Evolutionary conservation across 2,329 filamentous ascomycete genomes (phyloP).

Genomic region (Onygenales sp.): DNA sequence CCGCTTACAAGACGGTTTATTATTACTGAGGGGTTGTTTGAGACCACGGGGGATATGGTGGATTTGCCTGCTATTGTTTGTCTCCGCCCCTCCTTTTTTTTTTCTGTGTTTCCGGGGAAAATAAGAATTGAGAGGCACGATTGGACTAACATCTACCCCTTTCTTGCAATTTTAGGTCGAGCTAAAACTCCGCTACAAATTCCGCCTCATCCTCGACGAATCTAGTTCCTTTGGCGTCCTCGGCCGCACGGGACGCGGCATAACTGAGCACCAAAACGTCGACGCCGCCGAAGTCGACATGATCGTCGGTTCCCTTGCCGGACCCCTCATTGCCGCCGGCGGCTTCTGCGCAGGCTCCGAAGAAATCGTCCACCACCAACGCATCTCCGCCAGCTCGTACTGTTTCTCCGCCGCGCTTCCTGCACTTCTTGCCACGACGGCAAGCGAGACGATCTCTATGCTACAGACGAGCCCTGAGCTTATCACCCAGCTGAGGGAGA

Average conservation of each 20-base stretch:
- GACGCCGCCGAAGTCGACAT: conserved; percentile 91
- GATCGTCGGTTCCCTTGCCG: conserved; percentile 88
- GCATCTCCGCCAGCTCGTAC: conserved; percentile 83
- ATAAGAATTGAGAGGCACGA: background rate
- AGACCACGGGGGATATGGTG: conserved; percentile 75
- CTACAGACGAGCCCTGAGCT: conserved; percentile 82
- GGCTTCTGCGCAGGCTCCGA: conserved; percentile 89
- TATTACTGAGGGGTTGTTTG: conserved; percentile 90
- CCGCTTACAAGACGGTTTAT: conserved; percentile 88
- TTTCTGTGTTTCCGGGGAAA: background rate
- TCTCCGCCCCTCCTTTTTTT: conserved; percentile 7
- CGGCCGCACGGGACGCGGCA: conserved; percentile 78
- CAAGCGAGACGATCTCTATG: conserved; percentile 78
- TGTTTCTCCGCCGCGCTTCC: conserved; percentile 93
- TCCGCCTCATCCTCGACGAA: conserved; percentile 93
- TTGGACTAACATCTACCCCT: background rate
- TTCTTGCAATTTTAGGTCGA: conserved; percentile 52
- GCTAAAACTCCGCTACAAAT: conserved; percentile 93
- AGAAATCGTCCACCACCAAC: conserved; percentile 93
- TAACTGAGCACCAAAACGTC: conserved; percentile 95
- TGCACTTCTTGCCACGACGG: conserved; percentile 88
- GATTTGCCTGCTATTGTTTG: conserved; percentile 76
- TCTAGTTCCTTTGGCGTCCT: conserved; percentile 95
- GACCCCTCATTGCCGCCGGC: conserved; percentile 81
- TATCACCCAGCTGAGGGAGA: conserved; percentile 68